Base-by-base conservation (phyloP, 2,329 filamentous ascomycete species). In the Ophiobolus disseminans region DNA sequence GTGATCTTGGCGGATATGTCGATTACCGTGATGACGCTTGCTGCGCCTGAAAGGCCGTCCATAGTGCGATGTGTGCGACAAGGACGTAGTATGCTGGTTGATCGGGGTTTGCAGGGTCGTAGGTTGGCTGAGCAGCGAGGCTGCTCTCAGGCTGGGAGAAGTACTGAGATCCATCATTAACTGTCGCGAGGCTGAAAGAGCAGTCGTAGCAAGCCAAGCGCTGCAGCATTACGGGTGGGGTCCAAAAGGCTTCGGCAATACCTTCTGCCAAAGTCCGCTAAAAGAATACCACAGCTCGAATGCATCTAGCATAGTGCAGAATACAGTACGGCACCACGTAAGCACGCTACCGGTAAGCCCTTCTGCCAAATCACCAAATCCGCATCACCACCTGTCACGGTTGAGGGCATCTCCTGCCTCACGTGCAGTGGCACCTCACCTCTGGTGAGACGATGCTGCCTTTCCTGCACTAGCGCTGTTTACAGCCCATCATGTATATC, bases 1-100 rank as follows among this genome's bases (percentile, higher is more conserved):
- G 53, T 45, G 40, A 76, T 51, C 35, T 76, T 76, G 26, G 59
- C 63, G 19, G 73, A 72, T 43, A 76, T 48, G 41, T 77, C 66
- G 31, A 75, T 52, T 26, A 76, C 70, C 37, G 74, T 68, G 35
- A 74, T 66, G 31, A 75, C 60, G 58, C 65, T 76, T 53, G 71
- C 66, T 16, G 66, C 68, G 9, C 62, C 53, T 23, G 65, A 67
- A 45, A 76, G 59, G 38, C 49, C 64, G 46, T 75, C 72, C 62
- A 71, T 71, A 43, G 47, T 48, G 40, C 38, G 39, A 40, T 11
- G 36, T 38, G 31, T 48, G 35, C 30, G 22, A 16, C 16, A 26
- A 30, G 14, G 21, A 42, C 10, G 1, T 30, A 35, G 11, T 23
- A 30, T 16, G n/a, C 19, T 21, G 36, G 21, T 55, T 16, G 28